Percentiles rank a stretch among this genome's conserved stretches.
Conservation (phyloP, 2,329 filamentous ascomycete genomes). For the Colletotrichum tropicicola region DNA sequence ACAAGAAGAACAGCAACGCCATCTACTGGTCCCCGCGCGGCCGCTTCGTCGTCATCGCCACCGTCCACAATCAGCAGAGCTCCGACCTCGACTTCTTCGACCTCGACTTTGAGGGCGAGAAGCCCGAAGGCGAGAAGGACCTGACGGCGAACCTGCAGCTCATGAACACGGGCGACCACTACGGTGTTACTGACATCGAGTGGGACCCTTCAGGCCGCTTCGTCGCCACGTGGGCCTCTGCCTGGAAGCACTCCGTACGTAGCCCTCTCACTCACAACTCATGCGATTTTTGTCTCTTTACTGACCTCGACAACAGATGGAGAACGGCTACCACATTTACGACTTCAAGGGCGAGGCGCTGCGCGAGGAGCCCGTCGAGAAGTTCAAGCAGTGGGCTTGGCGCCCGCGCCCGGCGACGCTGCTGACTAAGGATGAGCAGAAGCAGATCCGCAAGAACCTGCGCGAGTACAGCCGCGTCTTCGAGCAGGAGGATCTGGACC, state of each 20-base stretch:
- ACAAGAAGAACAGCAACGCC: conserved; percentile 99
- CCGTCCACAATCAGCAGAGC: conserved; percentile 90
- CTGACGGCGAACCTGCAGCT: conserved; percentile 93
- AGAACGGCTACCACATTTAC: conserved; percentile 98
- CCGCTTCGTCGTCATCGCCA: conserved; percentile 93
- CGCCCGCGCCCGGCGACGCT: conserved; percentile 91
- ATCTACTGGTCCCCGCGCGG: conserved; percentile 99
- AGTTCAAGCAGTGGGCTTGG: conserved; percentile 98
- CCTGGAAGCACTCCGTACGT: conserved; percentile 94
- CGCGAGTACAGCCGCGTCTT: conserved; percentile 95
- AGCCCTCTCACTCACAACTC: not conserved
- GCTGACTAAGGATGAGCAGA: conserved; percentile 95
- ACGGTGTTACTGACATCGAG: conserved; percentile 96
- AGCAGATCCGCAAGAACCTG: conserved; percentile 96
- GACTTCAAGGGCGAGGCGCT: conserved; percentile 92
- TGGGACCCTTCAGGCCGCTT: conserved; percentile 98
- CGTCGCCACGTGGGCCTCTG: conserved; percentile 90
- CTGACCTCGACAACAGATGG: conserved; percentile 72
- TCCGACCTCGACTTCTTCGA: conserved; percentile 98
- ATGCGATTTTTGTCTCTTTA: conserved; percentile 17
- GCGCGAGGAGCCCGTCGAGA: conserved; percentile 90
- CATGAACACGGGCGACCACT: conserved; percentile 94
- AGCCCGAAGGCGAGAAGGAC: conserved; percentile 92
- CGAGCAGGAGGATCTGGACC: conserved; percentile 93
- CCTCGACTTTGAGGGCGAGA: conserved; percentile 97